Evolutionary conservation across 2,329 filamentous ascomycete genomes (phyloP).

Genomic region (Emmonsiellopsis sp.): DNA sequence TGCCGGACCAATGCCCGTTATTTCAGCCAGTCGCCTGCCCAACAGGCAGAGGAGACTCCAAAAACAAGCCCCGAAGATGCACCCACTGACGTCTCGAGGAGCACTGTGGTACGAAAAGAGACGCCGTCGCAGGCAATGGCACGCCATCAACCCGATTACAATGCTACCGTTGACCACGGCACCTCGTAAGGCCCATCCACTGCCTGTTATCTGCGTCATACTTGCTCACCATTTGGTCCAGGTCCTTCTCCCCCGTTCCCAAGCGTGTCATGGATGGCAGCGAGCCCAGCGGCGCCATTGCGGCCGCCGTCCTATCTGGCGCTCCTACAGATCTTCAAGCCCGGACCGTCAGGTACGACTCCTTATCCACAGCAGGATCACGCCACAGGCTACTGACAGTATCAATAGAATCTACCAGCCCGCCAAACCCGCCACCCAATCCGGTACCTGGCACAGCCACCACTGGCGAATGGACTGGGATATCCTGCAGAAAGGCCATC

Average conservation of each 20-base stretch:
- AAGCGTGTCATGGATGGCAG: conserved; percentile 85
- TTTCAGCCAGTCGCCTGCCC: conserved; percentile 37
- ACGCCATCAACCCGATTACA: conserved; percentile 72
- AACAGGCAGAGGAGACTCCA: conserved; percentile 14
- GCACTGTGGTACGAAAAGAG: conserved; percentile 44
- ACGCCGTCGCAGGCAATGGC: conserved; percentile 42
- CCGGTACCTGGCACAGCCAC: conserved; percentile 72
- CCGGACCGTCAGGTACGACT: conserved; percentile 77
- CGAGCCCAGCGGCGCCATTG: conserved; percentile 64
- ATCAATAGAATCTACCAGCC: conserved; percentile 74
- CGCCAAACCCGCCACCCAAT: conserved; percentile 91
- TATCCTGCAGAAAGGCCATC: conserved; percentile 78
- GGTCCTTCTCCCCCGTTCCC: conserved; percentile 83
- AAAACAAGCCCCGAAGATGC: conserved; percentile 40
- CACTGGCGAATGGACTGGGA: conserved; percentile 99
- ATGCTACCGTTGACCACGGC: conserved; percentile 71
- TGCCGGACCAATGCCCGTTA: conserved; percentile 29
- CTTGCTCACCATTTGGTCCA: conserved; percentile 48
- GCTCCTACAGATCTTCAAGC: conserved; percentile 91
- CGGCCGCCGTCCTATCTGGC: conserved; percentile 81
- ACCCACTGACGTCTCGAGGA: conserved; percentile 29
- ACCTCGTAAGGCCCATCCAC: conserved; percentile 61
- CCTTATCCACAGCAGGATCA: not conserved
- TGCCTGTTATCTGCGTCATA: conserved; percentile 6
- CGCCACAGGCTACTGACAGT: conserved; percentile 9